Evolutionary conservation across 2,329 filamentous ascomycete species (phyloP), one percentile per base, ranked within the genome.

Genomic region (Aspergillus puulaauensis): DNA sequence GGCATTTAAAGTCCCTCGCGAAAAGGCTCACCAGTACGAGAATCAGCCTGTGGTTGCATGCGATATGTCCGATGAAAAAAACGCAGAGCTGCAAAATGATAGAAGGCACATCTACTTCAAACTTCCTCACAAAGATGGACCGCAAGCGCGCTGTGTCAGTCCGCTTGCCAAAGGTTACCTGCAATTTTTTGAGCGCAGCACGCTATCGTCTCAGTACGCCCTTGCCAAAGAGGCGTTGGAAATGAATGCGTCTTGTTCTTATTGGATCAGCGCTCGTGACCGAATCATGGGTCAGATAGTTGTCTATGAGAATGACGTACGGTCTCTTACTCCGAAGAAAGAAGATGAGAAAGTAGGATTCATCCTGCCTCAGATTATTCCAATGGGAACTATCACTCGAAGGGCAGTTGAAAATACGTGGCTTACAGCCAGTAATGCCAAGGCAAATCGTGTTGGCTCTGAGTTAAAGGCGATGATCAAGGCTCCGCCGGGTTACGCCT

Each of bases 161-260:
- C 95, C 95, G 0, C 83, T 99, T 72, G 92, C 95, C 7, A 99
- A 99, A 75, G 85, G 90, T 11, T 99, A 98, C 67, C 79, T 96
- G 57, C 75, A 86, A 52, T 97, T 96, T 72, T 98, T 99, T 68
- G 95, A 99, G 68, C 90, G 90, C 37, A 93, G 92, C 0, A 90
- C 84, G 0, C 79, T 99, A 3, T 90, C 91, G 0, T 98, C 93
- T 0, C 89, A 96, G 72, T 98, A 89, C 68, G 73, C 86, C 0
- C 93, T 97, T 68, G 95, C 95, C 0, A 98, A 96, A 70, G 92
- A 96, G 72, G 95, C 96, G 0, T 79, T 99, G 44, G 90, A 98
- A 66, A 99, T 99, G 95, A 99, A 99, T 67, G 92, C 95, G 0
- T 96, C 92, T 0, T 99, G 96, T 72, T 98, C 93, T 0, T 99